Evolutionary conservation across 495 filamentous ascomycete species (phyloP).

Genomic region (Cladorrhinum samala): DNA sequence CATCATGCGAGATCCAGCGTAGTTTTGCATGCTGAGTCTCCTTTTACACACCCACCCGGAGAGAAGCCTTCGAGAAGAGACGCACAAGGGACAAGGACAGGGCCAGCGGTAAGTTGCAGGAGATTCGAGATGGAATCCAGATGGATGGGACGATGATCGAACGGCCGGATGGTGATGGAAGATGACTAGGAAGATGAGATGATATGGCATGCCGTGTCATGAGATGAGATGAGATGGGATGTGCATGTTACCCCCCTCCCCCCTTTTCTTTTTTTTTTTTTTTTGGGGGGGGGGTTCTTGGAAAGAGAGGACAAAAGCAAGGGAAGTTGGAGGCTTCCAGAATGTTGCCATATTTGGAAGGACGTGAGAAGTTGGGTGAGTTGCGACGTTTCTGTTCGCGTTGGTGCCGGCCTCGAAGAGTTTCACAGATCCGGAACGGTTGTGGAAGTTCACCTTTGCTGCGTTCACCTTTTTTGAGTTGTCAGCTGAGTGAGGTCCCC

Average conservation of each 20-base stretch:
- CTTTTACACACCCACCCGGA: not conserved
- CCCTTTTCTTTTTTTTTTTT: not conserved
- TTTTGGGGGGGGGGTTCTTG: too few species aligned
- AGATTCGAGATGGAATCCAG: not conserved
- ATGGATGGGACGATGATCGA: not conserved
- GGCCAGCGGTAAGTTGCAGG: not conserved
- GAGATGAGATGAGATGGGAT: constrained; percentile 2
- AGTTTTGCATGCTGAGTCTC: too few species aligned
- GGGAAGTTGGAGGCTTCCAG: not conserved
- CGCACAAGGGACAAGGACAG: not conserved
- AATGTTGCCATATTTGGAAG: not conserved
- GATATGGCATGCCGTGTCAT: not conserved
- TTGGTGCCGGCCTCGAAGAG: not conserved
- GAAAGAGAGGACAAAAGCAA: too few species aligned
- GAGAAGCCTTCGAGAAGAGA: not conserved
- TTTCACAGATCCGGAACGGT: not conserved
- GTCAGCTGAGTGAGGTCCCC: not conserved
- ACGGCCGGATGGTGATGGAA: not conserved
- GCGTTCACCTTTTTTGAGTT: too few species aligned
- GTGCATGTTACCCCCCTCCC: not conserved
- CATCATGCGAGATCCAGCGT: constrained; percentile 4
- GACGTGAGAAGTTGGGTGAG: too few species aligned
- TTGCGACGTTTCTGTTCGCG: not conserved
- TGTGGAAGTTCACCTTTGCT: too few species aligned
- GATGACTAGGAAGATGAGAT: not conserved